Evolutionary conservation across 2,329 filamentous ascomycete genomes (phyloP).

Genomic region (Onygenales sp.): DNA sequence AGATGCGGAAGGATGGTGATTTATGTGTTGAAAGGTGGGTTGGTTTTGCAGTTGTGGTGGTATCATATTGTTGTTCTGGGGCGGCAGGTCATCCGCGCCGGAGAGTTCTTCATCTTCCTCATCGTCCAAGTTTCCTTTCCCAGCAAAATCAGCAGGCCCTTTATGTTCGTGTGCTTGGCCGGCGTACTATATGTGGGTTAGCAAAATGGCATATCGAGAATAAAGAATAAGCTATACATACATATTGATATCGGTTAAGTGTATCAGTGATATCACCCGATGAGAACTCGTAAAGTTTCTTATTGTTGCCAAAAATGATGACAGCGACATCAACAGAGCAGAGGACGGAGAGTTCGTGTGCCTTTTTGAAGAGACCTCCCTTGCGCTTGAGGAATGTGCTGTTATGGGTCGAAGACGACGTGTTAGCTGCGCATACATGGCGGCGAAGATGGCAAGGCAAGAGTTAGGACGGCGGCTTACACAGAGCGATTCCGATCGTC

Average conservation of each 20-base stretch:
- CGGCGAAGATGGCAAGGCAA: conserved; percentile 1
- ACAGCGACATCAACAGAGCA: conserved; percentile 98
- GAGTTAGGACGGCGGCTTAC: conserved; percentile 48
- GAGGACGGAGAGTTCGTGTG: conserved; percentile 92
- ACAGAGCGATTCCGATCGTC: conserved; percentile 96
- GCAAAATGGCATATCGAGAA: conserved; percentile 4
- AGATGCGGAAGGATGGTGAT: conserved; percentile 77
- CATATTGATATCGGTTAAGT: conserved; percentile 80
- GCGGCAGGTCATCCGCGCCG: conserved; percentile 55
- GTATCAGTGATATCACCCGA: conserved; percentile 89
- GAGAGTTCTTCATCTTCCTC: conserved; percentile 73
- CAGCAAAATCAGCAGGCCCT: conserved; percentile 83
- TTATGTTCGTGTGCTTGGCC: conserved; percentile 92
- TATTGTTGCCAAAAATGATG: conserved; percentile 97
- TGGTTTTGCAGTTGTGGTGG: conserved; percentile 61
- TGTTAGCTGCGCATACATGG: background rate
- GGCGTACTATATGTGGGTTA: conserved; percentile 52
- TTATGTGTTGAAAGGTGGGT: conserved; percentile 66
- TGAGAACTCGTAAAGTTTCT: conserved; percentile 97
- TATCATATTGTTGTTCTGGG: conserved; percentile 47
- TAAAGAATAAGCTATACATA: conserved; percentile 40
- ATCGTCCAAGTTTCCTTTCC: conserved; percentile 63
- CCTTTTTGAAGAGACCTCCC: conserved; percentile 98
- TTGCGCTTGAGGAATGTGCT: conserved; percentile 98
- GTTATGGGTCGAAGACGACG: conserved; percentile 12